Evolutionary conservation across 108 stramenopile species (phyloP), one percentile per base, ranked within the genome.

Genomic region (Stephanodiscus triporus): DNA sequence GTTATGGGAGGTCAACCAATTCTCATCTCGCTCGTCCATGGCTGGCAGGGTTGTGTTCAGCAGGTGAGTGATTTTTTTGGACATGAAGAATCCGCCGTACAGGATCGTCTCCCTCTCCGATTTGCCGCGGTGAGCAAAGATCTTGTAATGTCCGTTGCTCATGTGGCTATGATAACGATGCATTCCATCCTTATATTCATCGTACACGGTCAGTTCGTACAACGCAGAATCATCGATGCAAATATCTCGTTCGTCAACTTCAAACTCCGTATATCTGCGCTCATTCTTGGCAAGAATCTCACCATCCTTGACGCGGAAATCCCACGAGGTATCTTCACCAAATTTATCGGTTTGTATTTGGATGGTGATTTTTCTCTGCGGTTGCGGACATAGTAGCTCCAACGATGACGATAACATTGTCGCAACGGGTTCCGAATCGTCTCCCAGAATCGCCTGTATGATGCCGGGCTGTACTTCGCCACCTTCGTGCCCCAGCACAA

Each of bases 261-360:
- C 68, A 37, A 48, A 7, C 34, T 27, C 24, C 17, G 30, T 30
- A 38, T 64, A 77, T 4, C 9, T 50, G 4, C 61, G 68, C 43
- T 70, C 68, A 58, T 77, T 77, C 48, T 45, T 77, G 42, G 68
- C 68, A 36, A 77, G 17, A 2, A 57, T 40, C 11, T 29, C 13
- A 6, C 76, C 76, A 59, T 49, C 20, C 26, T 30, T 32, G 19
- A 54, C 23, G 37, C 60, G 58, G 43, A 77, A 70, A 38, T 70
- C 34, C 76, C 76, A 77, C 27, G 76, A 70, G 4, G 63, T 77
- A 30, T 77, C 76, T 9, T 56, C 30, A 22, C 76, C 76, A 68
- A 63, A 77, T 24, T 32, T 55, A 48, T 77, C 76, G 6, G 68
- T 70, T 24, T 48, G 53, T 43, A 77, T 65, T 70, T 77, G 68